Evolutionary conservation across 495 filamentous ascomycete genomes (phyloP).

Genomic region (Aspergillus cristatus): DNA sequence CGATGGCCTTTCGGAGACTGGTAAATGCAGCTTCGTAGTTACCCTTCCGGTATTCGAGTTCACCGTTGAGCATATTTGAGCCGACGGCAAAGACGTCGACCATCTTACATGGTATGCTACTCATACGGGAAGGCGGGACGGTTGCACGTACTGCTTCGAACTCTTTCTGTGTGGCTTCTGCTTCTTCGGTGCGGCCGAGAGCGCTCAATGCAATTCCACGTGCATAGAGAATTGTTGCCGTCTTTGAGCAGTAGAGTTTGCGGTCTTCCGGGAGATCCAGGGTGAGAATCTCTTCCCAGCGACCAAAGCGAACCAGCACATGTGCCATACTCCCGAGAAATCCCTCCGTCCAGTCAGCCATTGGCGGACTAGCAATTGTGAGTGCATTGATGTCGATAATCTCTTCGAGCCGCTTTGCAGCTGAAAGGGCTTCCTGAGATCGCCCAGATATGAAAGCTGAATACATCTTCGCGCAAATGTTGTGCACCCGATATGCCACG

Average conservation of each 20-base stretch:
- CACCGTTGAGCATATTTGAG: slow-evolving; percentile 55
- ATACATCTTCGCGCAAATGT: slow-evolving; percentile 57
- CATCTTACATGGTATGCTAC: slow-evolving; percentile 52
- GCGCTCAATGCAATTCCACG: slow-evolving; percentile 55
- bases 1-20: slow-evolving; percentile 41
- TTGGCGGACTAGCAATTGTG: slow-evolving; percentile 42
- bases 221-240: slow-evolving; percentile 51
- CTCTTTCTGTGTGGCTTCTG: slow-evolving; percentile 29
- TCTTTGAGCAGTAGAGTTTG: slow-evolving; percentile 48
- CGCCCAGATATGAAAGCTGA: slow-evolving; percentile 60
- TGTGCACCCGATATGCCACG: slow-evolving; percentile 52
- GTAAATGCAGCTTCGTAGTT: slow-evolving; percentile 45
- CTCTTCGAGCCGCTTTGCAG: slow-evolving; percentile 38
- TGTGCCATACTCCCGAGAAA: slow-evolving; percentile 53
- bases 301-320: slow-evolving; percentile 54
- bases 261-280: slow-evolving; percentile 39
- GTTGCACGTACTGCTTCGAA: slow-evolving; percentile 35
- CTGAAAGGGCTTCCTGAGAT: slow-evolving; percentile 41
- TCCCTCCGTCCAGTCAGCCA: slow-evolving; percentile 58
- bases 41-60: slow-evolving; percentile 52
- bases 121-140: slow-evolving; percentile 34
- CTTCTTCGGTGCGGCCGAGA: slow-evolving; percentile 31
- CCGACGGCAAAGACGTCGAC: slow-evolving; percentile 47
- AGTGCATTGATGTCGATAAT: slow-evolving; percentile 46
- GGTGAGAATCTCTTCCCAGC: slow-evolving; percentile 47